phyloP scores from a whole-genome alignment of 306 rosid genomes.

The Quercus variabilis region DNA sequence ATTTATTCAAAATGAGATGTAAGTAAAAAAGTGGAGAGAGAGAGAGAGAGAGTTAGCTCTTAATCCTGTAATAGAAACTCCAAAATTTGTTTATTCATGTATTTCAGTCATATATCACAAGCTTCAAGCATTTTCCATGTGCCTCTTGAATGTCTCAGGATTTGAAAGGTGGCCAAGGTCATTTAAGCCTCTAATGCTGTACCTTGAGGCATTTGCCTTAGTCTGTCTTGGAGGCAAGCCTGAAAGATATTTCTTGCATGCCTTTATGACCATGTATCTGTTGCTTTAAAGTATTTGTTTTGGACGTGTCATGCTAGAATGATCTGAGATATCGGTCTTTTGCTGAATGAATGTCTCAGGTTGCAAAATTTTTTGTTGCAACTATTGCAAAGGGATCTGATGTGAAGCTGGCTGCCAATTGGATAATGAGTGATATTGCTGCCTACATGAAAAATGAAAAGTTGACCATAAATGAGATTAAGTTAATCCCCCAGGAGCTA shows the following conservation, averaged over 20 bases:
- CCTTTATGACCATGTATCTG: slow-evolving; percentile 1
- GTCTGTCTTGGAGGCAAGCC: not conserved
- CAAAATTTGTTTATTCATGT: not conserved
- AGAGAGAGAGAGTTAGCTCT: not conserved
- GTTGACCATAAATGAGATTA: slow-evolving; percentile 68
- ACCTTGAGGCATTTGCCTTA: not conserved
- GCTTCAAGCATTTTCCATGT: not conserved
- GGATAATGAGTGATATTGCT: slow-evolving; percentile 96
- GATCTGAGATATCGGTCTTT: slow-evolving; percentile 16
- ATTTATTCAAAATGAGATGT: not conserved
- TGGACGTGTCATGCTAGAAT: not conserved
- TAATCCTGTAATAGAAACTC: not conserved
- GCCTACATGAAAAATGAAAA: slow-evolving; percentile 89
- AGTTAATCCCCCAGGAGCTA: slow-evolving; percentile 75
- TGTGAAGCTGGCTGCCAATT: slow-evolving; percentile 83
- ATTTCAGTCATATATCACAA: not conserved
- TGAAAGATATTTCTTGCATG: slow-evolving; percentile 5
- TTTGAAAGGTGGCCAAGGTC: not conserved
- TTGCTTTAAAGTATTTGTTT: slow-evolving; percentile 9
- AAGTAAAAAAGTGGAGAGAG: not conserved
- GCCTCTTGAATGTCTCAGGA: not conserved
- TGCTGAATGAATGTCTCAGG: slow-evolving; percentile 46
- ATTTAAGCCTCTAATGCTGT: not conserved
- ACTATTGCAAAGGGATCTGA: slow-evolving; percentile 79
- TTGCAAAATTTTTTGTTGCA: slow-evolving; percentile 79